phyloP scores from a whole-genome alignment of 306 rosid genomes.

The Canavalia gladiata region DNA sequence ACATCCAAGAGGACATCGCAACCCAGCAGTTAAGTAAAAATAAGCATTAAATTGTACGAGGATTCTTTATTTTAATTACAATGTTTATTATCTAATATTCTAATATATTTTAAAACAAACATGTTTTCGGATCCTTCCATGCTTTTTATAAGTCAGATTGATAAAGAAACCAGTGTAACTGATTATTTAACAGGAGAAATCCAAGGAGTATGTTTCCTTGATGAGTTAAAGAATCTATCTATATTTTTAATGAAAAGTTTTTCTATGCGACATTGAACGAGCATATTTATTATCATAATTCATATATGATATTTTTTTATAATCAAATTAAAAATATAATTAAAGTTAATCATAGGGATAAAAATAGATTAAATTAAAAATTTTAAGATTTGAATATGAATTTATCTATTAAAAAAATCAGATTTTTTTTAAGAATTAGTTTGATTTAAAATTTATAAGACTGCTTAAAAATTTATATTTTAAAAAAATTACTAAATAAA shows the following conservation, averaged over 20 bases:
- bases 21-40: constrained; percentile 28
- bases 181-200: background rate
- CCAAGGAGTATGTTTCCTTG: background rate
- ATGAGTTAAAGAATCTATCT: background rate
- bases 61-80: constrained; percentile 46
- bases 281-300: background rate
- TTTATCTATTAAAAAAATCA: too few relatives aligned
- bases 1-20: constrained; percentile 26
- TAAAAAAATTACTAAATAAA: too few relatives aligned
- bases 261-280: background rate
- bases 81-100: background rate
- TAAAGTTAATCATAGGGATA: too few relatives aligned
- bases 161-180: constrained; percentile 20
- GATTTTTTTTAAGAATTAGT: too few relatives aligned
- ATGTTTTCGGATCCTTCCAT: background rate
- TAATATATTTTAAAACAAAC: constrained; percentile 1
- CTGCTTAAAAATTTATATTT: too few relatives aligned
- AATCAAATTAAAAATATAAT: too few relatives aligned
- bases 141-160: background rate
- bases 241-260: background rate
- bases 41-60: constrained; percentile 50
- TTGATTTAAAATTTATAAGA: too few relatives aligned
- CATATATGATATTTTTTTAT: too few relatives aligned
- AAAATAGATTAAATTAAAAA: too few relatives aligned
- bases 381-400: too few relatives aligned